These are phyloP conservation scores for Phytophthora pinifolia DNA, from an alignment of 352 stramenopile genomes.

Conservation along the genomic window DNA sequence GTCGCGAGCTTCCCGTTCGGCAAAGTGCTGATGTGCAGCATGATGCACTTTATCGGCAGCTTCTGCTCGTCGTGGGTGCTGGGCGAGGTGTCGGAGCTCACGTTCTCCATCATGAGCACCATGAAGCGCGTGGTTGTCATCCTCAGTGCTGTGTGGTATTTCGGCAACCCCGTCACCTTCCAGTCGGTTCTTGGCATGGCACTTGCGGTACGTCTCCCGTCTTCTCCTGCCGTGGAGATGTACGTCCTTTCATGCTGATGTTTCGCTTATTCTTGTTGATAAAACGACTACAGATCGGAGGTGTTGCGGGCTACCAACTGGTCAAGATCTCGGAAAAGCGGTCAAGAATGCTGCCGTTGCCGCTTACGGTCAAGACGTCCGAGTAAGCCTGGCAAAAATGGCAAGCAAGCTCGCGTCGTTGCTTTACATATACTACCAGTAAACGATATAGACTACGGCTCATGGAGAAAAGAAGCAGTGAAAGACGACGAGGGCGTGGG, in stretches of 20 bases:
- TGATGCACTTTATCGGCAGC: constrained; percentile 84
- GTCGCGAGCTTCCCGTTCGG: constrained; percentile 69
- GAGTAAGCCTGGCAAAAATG: constrained; percentile 25
- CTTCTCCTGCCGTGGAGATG: background rate
- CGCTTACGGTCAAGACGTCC: constrained; percentile 48
- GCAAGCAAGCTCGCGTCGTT: constrained; percentile 9
- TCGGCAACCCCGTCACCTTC: constrained; percentile 72
- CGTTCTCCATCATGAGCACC: constrained; percentile 90
- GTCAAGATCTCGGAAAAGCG: constrained; percentile 72
- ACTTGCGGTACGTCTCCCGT: constrained; percentile 44
- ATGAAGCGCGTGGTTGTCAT: constrained; percentile 91
- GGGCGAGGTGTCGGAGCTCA: constrained; percentile 85
- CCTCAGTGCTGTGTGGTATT: constrained; percentile 83
- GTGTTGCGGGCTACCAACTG: constrained; percentile 78
- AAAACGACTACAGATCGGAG: constrained; percentile 39
- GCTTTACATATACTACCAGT: constrained; percentile 26
- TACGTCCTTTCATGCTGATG: constrained; percentile 1
- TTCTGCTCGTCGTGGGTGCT: constrained; percentile 83
- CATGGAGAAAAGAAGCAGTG: constrained; percentile 19
- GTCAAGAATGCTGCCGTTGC: constrained; percentile 41
- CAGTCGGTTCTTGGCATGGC: constrained; percentile 76
- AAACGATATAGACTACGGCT: constrained; percentile 34
- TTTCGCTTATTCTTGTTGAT: background rate
- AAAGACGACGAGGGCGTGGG: constrained; percentile 10
- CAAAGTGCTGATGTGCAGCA: constrained; percentile 73